These are phyloP conservation scores for Polymyxa betae DNA, from an alignment of 208 protist genomes.

Conservation along the genomic window DNA sequence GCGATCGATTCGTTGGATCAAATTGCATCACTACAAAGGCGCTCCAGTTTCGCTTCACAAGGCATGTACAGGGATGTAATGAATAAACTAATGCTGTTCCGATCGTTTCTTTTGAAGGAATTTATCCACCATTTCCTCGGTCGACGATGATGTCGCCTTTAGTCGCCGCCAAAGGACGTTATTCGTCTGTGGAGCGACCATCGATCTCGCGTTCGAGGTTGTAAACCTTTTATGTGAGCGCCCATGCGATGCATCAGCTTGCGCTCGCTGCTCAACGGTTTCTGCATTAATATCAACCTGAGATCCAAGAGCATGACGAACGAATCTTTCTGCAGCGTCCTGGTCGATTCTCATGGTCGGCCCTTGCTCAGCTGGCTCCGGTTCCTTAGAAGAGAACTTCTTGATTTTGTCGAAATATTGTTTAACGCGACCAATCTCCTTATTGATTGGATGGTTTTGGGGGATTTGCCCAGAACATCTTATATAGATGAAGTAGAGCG, in stretches of 20 bases:
- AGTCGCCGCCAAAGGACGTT: slow-evolving; percentile 34
- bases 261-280: not conserved
- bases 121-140: slow-evolving; percentile 25
- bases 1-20: too few species aligned
- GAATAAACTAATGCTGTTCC: too few species aligned
- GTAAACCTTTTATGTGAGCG: not conserved
- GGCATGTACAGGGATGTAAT: too few species aligned
- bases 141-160: not conserved
- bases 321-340: not conserved
- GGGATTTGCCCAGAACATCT: not conserved
- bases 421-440: slow-evolving; percentile 47
- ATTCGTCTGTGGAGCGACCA: slow-evolving; percentile 22
- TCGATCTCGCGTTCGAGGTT: slow-evolving; percentile 4
- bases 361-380: not conserved
- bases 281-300: slow-evolving; percentile 19
- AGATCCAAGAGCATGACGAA: slow-evolving; percentile 44
- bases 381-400: not conserved
- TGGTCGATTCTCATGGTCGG: not conserved
- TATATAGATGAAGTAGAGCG: slow-evolving; percentile 22
- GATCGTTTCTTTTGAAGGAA: not conserved
- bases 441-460: slow-evolving; percentile 17
- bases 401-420: slow-evolving; percentile 20
- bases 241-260: not conserved
- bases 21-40: too few species aligned
- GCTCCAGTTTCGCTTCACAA: too few species aligned